Conservation (phyloP, 2,329 filamentous ascomycete genomes). For the Emergomyces africanus region DNA sequence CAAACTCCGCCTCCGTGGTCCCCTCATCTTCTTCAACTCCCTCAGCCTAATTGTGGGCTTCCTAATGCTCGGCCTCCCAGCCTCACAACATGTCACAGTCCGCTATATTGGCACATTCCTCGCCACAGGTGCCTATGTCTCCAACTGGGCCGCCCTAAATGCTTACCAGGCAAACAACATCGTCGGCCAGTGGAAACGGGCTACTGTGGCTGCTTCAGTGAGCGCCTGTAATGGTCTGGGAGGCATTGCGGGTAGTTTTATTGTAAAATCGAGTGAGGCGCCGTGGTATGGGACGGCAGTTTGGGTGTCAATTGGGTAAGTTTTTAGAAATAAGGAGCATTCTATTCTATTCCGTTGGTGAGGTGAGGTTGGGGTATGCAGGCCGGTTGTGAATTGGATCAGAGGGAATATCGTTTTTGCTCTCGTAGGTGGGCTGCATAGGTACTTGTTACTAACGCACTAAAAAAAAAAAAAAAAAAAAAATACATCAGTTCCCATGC, state of each 20-base stretch:
- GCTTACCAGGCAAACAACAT: slow-evolving; percentile 53
- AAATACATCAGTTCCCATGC: slow-evolving; percentile 39
- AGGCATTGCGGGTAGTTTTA: slow-evolving; percentile 53
- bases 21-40: slow-evolving; percentile 53
- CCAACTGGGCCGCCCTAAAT: slow-evolving; percentile 56
- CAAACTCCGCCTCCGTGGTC: slow-evolving; percentile 45
- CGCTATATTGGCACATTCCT: slow-evolving; percentile 54
- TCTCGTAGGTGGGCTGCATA: background rate
- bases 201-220: slow-evolving; percentile 47
- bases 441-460: background rate
- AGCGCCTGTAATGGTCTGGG: slow-evolving; percentile 51
- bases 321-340: background rate
- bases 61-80: slow-evolving; percentile 50
- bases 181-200: slow-evolving; percentile 52
- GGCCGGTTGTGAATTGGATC: background rate
- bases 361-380: background rate
- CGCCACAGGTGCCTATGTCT: slow-evolving; percentile 54
- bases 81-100: slow-evolving; percentile 41
- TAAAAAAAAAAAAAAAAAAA: background rate
- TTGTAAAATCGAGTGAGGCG: slow-evolving; percentile 48
- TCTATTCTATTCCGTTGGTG: background rate
- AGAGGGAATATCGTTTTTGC: background rate
- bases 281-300: slow-evolving; percentile 53
- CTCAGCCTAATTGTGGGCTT: slow-evolving; percentile 50
- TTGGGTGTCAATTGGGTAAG: slow-evolving; percentile 50